Evolutionary conservation across 2,329 filamentous ascomycete species (phyloP), one percentile per base, ranked within the genome.

Genomic region (Fusarium transvaalense): DNA sequence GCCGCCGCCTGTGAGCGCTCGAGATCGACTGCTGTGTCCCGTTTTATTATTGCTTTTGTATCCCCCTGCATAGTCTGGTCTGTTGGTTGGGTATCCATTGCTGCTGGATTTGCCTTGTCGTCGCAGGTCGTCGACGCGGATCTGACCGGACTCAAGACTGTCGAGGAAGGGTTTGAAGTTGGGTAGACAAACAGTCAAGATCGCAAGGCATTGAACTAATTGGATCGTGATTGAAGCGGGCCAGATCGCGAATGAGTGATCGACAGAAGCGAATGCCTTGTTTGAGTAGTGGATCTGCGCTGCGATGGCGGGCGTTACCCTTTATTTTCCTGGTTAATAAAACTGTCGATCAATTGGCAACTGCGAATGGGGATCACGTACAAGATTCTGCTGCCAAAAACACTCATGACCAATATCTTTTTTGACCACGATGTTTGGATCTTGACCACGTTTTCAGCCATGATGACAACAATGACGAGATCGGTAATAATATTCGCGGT

Each of bases 361-460:
- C 14, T n/a, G 10, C 10, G 5, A n/a, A n/a, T n/a, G n/a, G n/a
- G 8, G 13, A 7, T 23, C 27, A 74, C 74, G 34, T 64, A 76
- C 75, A 77, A 52, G 7, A 76, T 74, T 50, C 76, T 71, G 34
- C 75, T 75, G 0, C 76, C 76, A 37, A 77, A 77, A 6, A 77
- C 75, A 9, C 67, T 52, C 29, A 77, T 76, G 3, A 77, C 75
- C 10, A 77, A 34, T 0, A 61, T 55, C 64, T 74, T 76, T 46
- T 77, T 77, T 1, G 65, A 62, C 65, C 59, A 68, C 0, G 73
- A 71, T 0, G 75, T 76, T 14, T 76, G 74, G 32, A 77, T 76
- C 46, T 69, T 75, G 17, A 71, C 45, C 3, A 75, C 72, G 25
- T 74, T 76, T 6, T 76, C 72, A 0, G 61, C 56, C 74, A 76